Percentiles rank a stretch among this genome's conserved stretches.
These are phyloP conservation scores for Passiflora organensis DNA, from an alignment of 345 rosid genomes.

Conservation along the genomic window DNA sequence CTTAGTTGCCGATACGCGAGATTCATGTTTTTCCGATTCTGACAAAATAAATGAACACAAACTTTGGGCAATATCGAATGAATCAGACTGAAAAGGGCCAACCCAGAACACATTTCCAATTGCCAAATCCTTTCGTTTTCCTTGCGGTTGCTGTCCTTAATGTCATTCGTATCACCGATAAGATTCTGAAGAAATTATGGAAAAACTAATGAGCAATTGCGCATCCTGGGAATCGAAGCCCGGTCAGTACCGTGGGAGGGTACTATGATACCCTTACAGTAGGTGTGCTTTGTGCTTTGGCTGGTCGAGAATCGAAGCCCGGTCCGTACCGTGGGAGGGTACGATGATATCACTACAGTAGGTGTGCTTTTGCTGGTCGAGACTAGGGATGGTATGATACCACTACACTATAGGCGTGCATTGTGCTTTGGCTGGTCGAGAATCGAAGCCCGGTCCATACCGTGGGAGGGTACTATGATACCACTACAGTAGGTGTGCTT, in stretches of 20 bases:
- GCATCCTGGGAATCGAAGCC: slow-evolving; percentile 97
- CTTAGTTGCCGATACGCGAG: too few species aligned
- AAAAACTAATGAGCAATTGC: slow-evolving; percentile 13
- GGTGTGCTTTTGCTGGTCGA: slow-evolving; percentile 24
- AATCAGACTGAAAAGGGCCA: too few species aligned
- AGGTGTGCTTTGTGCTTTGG: slow-evolving; percentile 20
- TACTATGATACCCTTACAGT: not conserved
- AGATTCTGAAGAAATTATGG: too few species aligned
- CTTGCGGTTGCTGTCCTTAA: too few species aligned
- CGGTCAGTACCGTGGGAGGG: slow-evolving; percentile 98
- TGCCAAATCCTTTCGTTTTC: too few species aligned
- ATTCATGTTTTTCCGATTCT: too few species aligned
- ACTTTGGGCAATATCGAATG: too few species aligned
- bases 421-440: slow-evolving; percentile 26
- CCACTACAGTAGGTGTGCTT: slow-evolving; percentile 46
- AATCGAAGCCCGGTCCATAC: slow-evolving; percentile 93
- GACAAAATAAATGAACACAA: too few species aligned
- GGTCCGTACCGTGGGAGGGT: slow-evolving; percentile 97
- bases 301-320: slow-evolving; percentile 55
- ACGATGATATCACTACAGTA: slow-evolving; percentile 37
- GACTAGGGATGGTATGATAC: slow-evolving; percentile 36
- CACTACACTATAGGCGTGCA: not conserved
- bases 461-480: slow-evolving; percentile 71
- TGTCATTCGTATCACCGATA: too few species aligned
- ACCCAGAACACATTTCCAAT: too few species aligned